A percentile compares a stretch with the other conserved stretches of the same genome.
Conservation (phyloP, 225 moss, liverwort and hornwort species). For the Ulota crispa region DNA sequence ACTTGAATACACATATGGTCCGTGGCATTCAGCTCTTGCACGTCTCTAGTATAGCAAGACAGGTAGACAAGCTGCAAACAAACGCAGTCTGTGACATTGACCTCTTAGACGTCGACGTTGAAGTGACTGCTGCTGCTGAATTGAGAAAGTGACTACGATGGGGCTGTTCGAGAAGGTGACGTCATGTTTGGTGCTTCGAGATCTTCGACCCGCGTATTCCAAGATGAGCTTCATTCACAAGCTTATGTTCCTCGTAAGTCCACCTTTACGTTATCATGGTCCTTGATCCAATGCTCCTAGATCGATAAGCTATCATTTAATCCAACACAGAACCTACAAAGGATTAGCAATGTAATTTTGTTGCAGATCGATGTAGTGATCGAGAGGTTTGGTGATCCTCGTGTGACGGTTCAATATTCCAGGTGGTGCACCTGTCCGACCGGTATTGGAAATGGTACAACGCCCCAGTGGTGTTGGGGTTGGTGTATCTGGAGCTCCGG, state of each 20-base stretch:
- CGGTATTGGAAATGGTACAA: constrained; percentile 56
- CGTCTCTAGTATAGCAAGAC: background rate
- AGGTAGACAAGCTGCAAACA: background rate
- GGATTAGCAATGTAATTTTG: background rate
- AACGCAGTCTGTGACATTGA: background rate
- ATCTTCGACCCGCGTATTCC: constrained; percentile 35
- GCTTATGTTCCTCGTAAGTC: constrained; percentile 36
- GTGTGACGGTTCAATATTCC: background rate
- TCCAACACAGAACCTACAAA: background rate
- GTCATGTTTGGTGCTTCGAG: constrained; percentile 38
- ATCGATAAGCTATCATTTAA: background rate
- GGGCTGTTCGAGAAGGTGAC: constrained; percentile 36
- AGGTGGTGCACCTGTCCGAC: constrained; percentile 55
- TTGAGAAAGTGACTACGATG: constrained; percentile 18
- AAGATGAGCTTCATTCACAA: constrained; percentile 36
- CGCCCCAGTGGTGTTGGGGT: constrained; percentile 43
- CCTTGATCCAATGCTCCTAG: background rate
- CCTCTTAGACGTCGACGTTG: background rate
- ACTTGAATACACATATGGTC: background rate
- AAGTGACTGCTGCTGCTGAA: background rate
- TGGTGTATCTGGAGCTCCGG: constrained; percentile 50
- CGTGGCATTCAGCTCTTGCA: background rate
- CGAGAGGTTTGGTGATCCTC: background rate
- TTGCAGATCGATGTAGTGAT: background rate
- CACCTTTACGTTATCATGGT: background rate